Evolutionary conservation across 2,329 filamentous ascomycete species (phyloP), one percentile per base, ranked within the genome.

Genomic region (Tolypocladium nubicola): DNA sequence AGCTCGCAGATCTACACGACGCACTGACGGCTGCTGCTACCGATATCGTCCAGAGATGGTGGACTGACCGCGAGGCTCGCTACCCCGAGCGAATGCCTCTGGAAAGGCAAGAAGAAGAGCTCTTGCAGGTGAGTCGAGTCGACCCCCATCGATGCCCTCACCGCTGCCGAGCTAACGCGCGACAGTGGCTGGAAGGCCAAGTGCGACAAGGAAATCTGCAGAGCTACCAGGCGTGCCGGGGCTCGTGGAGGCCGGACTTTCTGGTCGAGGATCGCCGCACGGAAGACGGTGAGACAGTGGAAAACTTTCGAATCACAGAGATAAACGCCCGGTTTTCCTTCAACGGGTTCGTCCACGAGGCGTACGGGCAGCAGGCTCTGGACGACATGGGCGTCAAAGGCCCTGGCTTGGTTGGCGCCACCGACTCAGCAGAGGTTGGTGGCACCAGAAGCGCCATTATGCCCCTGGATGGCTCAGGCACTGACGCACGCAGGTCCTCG

Each of bases 241-340:
- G 70, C 3, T 73, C 70, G 1, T 74, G 71, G 69, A 64, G 73
- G 19, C 73, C 74, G 9, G 72, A 75, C 52, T 74, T 75, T 53
- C 59, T 76, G 1, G 64, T 75, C 1, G 71, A 72, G 33, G 62
- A 70, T 2, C 52, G 64, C 19, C 38, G 56, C 1, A 56, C 39
- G 2, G 43, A 52, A 1, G 41, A 57, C 1, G 58, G 54, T 19
- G 19, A 56, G 14, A 7, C 21, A 5, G 19, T 43, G 19, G 66
- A 72, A 39, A 63, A 62, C 16, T 71, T 66, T 33, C 57, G 66
- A 8, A 68, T 76, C 7, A 72, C 72, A 2, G 74, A 76, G 26
- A 75, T 76, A 40, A 76, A 76, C 53, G 72, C 71, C 1, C 67
- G 74, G 0, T 76, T 75, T 54, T 64, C 66, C 13, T 75, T 75